Base-by-base conservation (phyloP, 2,329 filamentous ascomycete species). In the Dothidotthia symphoricarpi region DNA sequence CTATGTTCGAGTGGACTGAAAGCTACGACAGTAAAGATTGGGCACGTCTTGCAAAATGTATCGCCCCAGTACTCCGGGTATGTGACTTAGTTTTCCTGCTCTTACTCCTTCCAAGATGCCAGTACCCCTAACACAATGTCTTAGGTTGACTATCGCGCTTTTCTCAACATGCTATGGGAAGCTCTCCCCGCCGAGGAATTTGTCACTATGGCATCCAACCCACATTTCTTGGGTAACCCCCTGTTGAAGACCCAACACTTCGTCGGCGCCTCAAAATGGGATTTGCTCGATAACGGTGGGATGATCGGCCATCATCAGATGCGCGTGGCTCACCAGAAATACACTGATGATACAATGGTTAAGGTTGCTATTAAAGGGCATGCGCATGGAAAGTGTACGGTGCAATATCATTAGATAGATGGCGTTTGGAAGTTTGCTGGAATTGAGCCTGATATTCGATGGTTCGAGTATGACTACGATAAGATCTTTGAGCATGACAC, bases 181-280 rank as follows among this genome's bases (percentile, higher is more conserved):
- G 36, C 27, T 49, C 45, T 13, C 58, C 34, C 30, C 24, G 39
- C 33, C 1, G 29, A 34, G 6, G 43, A 49, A 7, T 49, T 41
- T 15, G 24, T 43, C n/a, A 28, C 29, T 14, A 37, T 49, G 22
- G 34, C 37, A 5, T 41, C 35, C 11, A 31, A 31, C 28, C 39
- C 32, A 10, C 31, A 35, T 5, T 37, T 49, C 11, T 25, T 49
- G 8, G 46, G 46, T 12, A 41, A 49, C 24, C n/a, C 34, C 5
- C 36, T 28, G 14, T 14, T 49, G 10, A 43, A 46, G 14, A 41
- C 46, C 22, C 43, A 43, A 26, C 46, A 49, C 28, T 41, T 46
- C 19, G 28, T 46, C 16, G 46, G 46, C 6, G 31, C 28, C 8
- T 31, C 36, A 4, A 43, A 39, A 16, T 49, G 43, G 43, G 16